These are phyloP conservation scores for Trametes gibbosa DNA, from an alignment of 768 basidiomycete genomes.

Conservation along the genomic window DNA sequence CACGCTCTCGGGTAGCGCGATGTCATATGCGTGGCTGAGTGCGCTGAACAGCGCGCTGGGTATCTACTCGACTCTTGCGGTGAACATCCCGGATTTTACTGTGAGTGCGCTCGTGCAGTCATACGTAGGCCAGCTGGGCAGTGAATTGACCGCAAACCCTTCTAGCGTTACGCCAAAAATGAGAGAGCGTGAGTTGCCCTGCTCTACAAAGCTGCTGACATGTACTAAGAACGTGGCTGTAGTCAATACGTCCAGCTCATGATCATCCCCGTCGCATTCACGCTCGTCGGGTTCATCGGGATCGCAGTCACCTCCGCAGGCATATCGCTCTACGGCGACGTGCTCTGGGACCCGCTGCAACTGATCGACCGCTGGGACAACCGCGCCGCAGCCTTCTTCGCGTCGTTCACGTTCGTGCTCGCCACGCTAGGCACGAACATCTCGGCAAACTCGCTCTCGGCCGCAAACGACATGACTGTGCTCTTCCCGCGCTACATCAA, in stretches of 20 bases:
- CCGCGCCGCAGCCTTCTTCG: constrained; percentile 83
- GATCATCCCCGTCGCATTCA: constrained; percentile 77
- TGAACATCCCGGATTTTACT: constrained; percentile 88
- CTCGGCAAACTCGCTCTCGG: constrained; percentile 73
- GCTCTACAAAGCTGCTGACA: background rate
- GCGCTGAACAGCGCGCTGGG: constrained; percentile 77
- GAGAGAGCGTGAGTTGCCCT: constrained; percentile 50
- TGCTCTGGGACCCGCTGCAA: constrained; percentile 71
- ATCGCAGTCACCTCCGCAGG: constrained; percentile 81
- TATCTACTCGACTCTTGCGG: constrained; percentile 66
- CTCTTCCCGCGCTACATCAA: constrained; percentile 76
- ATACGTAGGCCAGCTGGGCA: background rate
- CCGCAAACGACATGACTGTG: constrained; percentile 86
- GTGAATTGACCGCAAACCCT: background rate
- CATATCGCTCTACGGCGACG: constrained; percentile 61
- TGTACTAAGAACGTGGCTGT: background rate
- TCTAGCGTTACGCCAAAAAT: constrained; percentile 68
- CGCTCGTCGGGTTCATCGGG: constrained; percentile 73
- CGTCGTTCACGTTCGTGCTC: constrained; percentile 68
- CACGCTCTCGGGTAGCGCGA: constrained; percentile 46
- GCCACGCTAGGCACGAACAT: constrained; percentile 67
- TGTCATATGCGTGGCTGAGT: constrained; percentile 78
- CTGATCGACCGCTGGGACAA: constrained; percentile 84
- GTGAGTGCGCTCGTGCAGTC: constrained; percentile 1
- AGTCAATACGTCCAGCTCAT: constrained; percentile 74